Conservation (phyloP, 2,329 filamentous ascomycete genomes). For the Ramichloridium luteum region DNA sequence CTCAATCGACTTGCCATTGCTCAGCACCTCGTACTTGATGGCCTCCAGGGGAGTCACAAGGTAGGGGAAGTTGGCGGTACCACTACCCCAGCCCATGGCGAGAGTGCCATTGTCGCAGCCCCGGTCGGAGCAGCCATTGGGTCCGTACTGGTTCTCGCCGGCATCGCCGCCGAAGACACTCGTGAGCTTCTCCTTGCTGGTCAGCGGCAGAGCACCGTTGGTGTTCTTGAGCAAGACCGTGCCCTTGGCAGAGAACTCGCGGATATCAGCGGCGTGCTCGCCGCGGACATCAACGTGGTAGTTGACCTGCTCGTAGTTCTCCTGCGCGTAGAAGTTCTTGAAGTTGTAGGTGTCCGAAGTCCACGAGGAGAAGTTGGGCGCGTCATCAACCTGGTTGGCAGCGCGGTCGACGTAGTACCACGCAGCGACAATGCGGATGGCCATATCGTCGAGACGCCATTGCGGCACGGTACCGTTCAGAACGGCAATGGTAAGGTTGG, state of each 20-base stretch:
- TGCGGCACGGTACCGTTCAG: conserved; percentile 80
- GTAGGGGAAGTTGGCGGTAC: conserved; percentile 52
- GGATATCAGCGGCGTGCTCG: conserved; percentile 60
- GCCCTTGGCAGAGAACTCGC: conserved; percentile 64
- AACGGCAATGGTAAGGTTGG: conserved; percentile 76
- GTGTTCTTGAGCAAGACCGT: conserved; percentile 85
- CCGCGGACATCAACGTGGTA: conserved; percentile 71
- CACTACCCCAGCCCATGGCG: conserved; percentile 55
- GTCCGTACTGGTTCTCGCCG: conserved; percentile 58
- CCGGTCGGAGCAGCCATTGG: conserved; percentile 67
- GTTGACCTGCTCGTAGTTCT: conserved; percentile 57
- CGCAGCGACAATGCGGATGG: conserved; percentile 61
- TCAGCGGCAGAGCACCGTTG: conserved; percentile 59
- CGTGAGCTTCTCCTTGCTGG: conserved; percentile 57
- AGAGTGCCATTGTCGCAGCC: conserved; percentile 49
- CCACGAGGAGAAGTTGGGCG: conserved; percentile 76
- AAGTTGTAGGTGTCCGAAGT: conserved; percentile 62
- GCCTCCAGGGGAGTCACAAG: conserved; percentile 54
- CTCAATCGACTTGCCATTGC: conserved; percentile 50
- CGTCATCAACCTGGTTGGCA: conserved; percentile 39
- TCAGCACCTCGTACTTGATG: conserved; percentile 54
- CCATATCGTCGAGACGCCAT: conserved; percentile 84
- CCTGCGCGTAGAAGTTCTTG: conserved; percentile 49
- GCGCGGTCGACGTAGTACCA: conserved; percentile 53
- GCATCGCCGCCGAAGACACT: conserved; percentile 76